phyloP scores from a whole-genome alignment of 768 basidiomycete genomes.

The Leccinum pellstonianum region DNA sequence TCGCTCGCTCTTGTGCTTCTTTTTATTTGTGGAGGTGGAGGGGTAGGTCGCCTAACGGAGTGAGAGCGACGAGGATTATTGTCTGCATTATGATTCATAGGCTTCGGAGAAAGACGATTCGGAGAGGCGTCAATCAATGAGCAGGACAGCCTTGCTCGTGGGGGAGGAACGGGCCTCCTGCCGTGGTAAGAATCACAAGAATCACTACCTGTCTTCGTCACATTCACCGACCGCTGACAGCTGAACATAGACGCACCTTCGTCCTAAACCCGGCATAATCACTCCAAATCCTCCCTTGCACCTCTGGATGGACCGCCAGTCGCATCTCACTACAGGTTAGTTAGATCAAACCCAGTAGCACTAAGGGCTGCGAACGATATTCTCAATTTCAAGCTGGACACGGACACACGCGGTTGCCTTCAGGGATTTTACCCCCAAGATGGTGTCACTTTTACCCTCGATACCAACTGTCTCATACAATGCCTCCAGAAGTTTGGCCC shows the following conservation, averaged over 20 bases:
- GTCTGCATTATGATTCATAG: neutral
- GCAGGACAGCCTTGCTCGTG: neutral
- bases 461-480: constrained; percentile 62
- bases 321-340: constrained; percentile 52
- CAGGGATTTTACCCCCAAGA: constrained; percentile 58
- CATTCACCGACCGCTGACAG: neutral
- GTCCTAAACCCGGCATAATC: constrained; percentile 93
- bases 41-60: too few relatives aligned
- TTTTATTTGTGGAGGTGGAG: constrained; percentile 35
- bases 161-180: neutral
- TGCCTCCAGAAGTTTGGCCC: constrained; percentile 67
- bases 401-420: constrained; percentile 65
- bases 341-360: constrained; percentile 11
- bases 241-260: constrained; percentile 48
- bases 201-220: neutral
- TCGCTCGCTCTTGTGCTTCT: constrained; percentile 82
- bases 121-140: neutral
- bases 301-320: constrained; percentile 62
- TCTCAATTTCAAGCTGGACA: constrained; percentile 64
- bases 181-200: neutral
- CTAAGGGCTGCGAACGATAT: constrained; percentile 43
- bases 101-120: neutral
- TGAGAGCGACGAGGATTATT: too few relatives aligned
- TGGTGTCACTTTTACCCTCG: constrained; percentile 30
- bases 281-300: constrained; percentile 67